phyloP scores from a whole-genome alignment of 192 early-diverging fungal genomes.

The Linnemannia elongata region DNA sequence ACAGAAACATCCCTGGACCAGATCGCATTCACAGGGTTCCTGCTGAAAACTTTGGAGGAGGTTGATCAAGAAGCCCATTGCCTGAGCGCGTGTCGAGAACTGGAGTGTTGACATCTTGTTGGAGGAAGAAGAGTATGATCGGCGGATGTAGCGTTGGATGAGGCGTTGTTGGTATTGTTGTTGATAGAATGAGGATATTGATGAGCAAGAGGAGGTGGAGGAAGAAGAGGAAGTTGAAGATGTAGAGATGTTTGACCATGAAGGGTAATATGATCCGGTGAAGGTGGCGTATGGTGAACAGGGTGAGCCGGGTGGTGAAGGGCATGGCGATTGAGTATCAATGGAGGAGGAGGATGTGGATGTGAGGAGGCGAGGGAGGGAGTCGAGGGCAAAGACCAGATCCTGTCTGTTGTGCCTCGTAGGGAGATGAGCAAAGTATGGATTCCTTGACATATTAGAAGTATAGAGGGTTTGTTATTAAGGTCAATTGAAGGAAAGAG shows the following conservation, averaged over 20 bases:
- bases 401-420: constrained; percentile 51
- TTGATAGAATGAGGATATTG: constrained; percentile 3
- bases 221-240: constrained; percentile 17
- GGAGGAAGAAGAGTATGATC: neutral
- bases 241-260: constrained; percentile 13
- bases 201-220: constrained; percentile 5
- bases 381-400: constrained; percentile 45
- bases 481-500: neutral
- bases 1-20: constrained; percentile 40
- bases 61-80: constrained; percentile 53
- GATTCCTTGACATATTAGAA: constrained; percentile 29
- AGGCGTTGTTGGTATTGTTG: constrained; percentile 21
- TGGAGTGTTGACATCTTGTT: constrained; percentile 21
- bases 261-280: constrained; percentile 1
- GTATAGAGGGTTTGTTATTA: neutral
- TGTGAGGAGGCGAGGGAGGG: constrained; percentile 32
- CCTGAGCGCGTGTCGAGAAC: constrained; percentile 49
- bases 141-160: constrained; percentile 26
- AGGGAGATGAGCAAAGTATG: constrained; percentile 48
- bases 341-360: constrained; percentile 2
- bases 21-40: constrained; percentile 46
- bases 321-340: neutral
- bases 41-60: constrained; percentile 29
- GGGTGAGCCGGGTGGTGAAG: constrained; percentile 17
- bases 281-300: neutral